Evolutionary conservation across 495 filamentous ascomycete genomes (phyloP).

Genomic region (Aspergillus kassunensis): DNA sequence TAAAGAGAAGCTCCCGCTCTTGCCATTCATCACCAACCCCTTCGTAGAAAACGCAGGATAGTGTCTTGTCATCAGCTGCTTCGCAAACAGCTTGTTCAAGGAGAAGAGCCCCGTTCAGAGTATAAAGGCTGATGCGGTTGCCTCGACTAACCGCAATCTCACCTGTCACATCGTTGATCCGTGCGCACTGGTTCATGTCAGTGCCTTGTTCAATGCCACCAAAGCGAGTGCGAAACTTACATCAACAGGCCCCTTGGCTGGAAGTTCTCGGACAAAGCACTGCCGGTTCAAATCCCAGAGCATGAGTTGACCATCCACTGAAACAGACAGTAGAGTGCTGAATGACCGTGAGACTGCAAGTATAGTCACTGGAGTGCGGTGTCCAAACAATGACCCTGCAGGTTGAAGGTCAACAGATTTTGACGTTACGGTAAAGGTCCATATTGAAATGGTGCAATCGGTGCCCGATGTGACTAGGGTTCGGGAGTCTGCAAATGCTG

Average conservation of each 20-base stretch:
- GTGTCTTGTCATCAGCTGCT: constrained; percentile 65
- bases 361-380: constrained; percentile 72
- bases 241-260: constrained; percentile 47
- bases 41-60: constrained; percentile 89
- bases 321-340: constrained; percentile 77
- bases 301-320: constrained; percentile 73
- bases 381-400: constrained; percentile 81
- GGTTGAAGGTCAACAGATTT: constrained; percentile 77
- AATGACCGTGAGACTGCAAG: constrained; percentile 85
- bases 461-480: constrained; percentile 87
- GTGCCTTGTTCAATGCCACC: too few relatives aligned
- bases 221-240: constrained; percentile 26
- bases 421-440: constrained; percentile 59
- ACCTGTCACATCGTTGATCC: constrained; percentile 85
- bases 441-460: constrained; percentile 86
- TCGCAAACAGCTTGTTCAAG: constrained; percentile 76
- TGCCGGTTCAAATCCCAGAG: constrained; percentile 93
- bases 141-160: constrained; percentile 82
- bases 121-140: constrained; percentile 70
- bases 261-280: constrained; percentile 76
- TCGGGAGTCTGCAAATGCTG: constrained; percentile 80
- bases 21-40: constrained; percentile 89
- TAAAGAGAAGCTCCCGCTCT: constrained; percentile 80
- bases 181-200: constrained; percentile 50
- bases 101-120: constrained; percentile 78